Conservation (phyloP, 306 rosid genomes). For the Quercus suber region DNA sequence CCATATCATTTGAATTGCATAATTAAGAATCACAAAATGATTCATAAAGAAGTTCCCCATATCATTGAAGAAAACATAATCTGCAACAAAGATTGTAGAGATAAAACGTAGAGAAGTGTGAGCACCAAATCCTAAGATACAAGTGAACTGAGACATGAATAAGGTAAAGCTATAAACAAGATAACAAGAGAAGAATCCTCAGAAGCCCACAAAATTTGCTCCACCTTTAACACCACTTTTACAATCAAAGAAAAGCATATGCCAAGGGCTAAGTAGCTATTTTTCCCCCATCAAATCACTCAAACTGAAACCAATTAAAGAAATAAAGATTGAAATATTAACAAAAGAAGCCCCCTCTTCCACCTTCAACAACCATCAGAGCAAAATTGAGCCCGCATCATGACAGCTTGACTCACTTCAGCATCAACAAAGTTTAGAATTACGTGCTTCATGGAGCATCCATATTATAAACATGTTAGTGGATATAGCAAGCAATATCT, state of each 20-base stretch:
- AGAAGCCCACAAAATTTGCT: neutral
- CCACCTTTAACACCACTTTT: neutral
- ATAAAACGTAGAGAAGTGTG: neutral
- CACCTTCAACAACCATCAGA: neutral
- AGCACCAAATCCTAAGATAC: neutral
- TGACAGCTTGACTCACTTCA: neutral
- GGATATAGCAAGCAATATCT: too few species aligned
- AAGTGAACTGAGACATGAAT: neutral
- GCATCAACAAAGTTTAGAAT: neutral
- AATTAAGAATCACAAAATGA: constrained; percentile 21
- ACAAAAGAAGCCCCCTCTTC: neutral
- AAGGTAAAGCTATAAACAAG: neutral
- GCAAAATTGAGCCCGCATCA: neutral
- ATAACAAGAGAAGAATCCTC: neutral
- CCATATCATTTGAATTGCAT: constrained; percentile 73
- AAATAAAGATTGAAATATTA: neutral
- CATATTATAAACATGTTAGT: too few species aligned
- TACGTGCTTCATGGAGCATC: too few species aligned
- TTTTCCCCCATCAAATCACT: neutral
- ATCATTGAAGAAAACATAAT: neutral
- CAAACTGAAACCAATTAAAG: neutral
- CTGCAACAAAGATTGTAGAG: neutral
- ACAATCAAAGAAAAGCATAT: neutral
- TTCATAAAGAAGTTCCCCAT: constrained; percentile 3
- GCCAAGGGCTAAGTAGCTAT: neutral